Evolutionary conservation across 23 red algal species (phyloP).

Genomic region (Cyanidium caldarium): DNA sequence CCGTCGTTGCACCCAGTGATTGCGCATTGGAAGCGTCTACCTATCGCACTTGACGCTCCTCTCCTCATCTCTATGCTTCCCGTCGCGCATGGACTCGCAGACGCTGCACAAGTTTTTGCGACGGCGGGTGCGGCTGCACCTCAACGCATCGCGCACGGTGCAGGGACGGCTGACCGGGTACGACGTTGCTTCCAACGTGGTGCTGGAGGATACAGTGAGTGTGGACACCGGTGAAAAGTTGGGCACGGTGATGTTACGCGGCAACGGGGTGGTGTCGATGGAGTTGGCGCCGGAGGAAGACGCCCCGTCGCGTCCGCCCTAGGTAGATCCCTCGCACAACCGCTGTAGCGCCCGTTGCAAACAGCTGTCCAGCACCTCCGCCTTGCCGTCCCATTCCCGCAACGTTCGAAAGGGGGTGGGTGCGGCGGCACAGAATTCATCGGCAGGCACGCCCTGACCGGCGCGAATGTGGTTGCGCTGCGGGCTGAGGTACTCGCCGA

Average conservation of each 20-base stretch:
- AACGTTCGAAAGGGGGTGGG: too few species aligned
- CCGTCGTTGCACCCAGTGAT: too few species aligned
- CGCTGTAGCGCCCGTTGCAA: too few species aligned
- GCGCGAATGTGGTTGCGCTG: background rate
- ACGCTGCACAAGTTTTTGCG: background rate
- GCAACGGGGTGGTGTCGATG: background rate
- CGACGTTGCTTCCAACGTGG: background rate
- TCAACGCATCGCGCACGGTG: background rate
- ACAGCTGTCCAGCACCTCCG: too few species aligned
- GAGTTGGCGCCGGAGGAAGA: too few species aligned
- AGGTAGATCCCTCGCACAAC: too few species aligned
- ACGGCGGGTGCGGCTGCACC: background rate
- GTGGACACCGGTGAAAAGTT: background rate
- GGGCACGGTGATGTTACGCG: background rate
- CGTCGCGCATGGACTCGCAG: too few species aligned
- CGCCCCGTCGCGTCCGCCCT: too few species aligned
- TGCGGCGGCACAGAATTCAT: background rate
- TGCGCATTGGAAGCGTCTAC: too few species aligned
- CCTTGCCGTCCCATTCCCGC: too few species aligned
- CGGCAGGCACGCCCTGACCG: background rate
- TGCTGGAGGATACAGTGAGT: background rate
- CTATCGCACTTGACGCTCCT: too few species aligned
- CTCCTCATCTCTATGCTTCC: too few species aligned
- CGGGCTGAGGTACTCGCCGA: slow-evolving; percentile 10
- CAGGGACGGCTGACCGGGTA: background rate